phyloP scores from a whole-genome alignment of 2,329 filamentous ascomycete species.

The Xylaria sp. region DNA sequence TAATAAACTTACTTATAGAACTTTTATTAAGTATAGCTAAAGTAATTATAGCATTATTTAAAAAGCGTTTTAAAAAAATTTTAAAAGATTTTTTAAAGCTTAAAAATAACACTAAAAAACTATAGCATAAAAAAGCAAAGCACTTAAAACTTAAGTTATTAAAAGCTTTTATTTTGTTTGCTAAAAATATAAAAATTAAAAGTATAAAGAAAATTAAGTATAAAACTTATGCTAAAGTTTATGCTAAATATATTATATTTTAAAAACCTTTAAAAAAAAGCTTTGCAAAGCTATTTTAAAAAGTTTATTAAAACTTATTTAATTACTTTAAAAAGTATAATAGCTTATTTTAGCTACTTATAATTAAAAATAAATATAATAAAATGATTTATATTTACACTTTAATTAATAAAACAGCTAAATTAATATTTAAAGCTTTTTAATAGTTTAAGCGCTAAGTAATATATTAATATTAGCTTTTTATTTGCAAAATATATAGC shows the following conservation, averaged over 20 bases:
- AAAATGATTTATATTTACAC: constrained; percentile 5
- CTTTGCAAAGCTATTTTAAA: not conserved
- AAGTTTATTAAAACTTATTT: not conserved
- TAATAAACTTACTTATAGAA: not conserved
- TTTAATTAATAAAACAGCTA: not conserved
- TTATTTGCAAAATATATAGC: not conserved
- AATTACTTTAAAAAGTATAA: constrained; percentile 4
- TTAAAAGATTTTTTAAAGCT: not conserved
- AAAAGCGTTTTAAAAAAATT: not conserved
- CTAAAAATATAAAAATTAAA: not conserved
- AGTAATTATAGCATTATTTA: not conserved
- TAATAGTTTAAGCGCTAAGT: not conserved
- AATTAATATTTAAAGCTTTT: not conserved
- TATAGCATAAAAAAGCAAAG: not conserved
- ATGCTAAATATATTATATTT: not conserved
- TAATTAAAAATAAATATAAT: constrained; percentile 5
- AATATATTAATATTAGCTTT: not conserved
- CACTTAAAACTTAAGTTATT: not conserved
- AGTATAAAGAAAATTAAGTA: not conserved
- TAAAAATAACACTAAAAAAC: not conserved
- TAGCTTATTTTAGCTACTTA: not conserved
- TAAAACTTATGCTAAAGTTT: not conserved
- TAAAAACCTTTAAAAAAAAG: not conserved
- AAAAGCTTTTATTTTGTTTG: not conserved
- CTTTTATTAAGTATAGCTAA: not conserved